Evolutionary conservation across 2,329 filamentous ascomycete species (phyloP).

Genomic region (Bertia moriformis): DNA sequence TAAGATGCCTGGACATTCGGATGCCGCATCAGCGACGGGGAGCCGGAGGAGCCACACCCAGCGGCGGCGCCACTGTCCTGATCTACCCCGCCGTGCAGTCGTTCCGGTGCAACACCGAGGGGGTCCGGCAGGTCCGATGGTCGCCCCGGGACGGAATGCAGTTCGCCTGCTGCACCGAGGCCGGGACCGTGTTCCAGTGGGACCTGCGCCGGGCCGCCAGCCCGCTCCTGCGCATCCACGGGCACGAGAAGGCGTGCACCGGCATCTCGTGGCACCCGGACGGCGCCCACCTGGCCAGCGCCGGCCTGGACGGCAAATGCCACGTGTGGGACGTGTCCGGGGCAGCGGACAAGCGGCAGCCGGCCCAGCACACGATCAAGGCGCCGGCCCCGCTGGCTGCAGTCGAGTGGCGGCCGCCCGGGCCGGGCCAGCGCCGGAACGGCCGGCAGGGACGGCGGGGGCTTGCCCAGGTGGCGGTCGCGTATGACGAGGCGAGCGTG

Average conservation of each 20-base stretch:
- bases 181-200: constrained; percentile 48
- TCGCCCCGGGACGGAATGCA: constrained; percentile 44
- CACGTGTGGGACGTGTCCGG: constrained; percentile 52
- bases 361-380: constrained; percentile 45
- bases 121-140: constrained; percentile 50
- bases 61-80: constrained; percentile 29
- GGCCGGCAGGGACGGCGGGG: too few species aligned
- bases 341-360: constrained; percentile 46
- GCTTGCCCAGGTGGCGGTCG: constrained; percentile 46
- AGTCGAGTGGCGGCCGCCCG: constrained; percentile 52
- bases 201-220: constrained; percentile 38
- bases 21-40: constrained; percentile 26
- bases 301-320: constrained; percentile 44
- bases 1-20: constrained; percentile 45
- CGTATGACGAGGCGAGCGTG: constrained; percentile 41
- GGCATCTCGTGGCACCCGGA: constrained; percentile 56
- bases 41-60: constrained; percentile 10
- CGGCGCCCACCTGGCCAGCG: constrained; percentile 50
- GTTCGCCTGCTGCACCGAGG: constrained; percentile 51
- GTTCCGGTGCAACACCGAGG: constrained; percentile 36
- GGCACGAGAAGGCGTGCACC: constrained; percentile 43
- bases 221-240: constrained; percentile 43
- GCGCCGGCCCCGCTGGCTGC: constrained; percentile 49
- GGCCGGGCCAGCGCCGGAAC: constrained; percentile 39
- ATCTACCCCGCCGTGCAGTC: constrained; percentile 32